Conservation (phyloP, 2,329 filamentous ascomycete genomes). For the Byssochlamys sp. region DNA sequence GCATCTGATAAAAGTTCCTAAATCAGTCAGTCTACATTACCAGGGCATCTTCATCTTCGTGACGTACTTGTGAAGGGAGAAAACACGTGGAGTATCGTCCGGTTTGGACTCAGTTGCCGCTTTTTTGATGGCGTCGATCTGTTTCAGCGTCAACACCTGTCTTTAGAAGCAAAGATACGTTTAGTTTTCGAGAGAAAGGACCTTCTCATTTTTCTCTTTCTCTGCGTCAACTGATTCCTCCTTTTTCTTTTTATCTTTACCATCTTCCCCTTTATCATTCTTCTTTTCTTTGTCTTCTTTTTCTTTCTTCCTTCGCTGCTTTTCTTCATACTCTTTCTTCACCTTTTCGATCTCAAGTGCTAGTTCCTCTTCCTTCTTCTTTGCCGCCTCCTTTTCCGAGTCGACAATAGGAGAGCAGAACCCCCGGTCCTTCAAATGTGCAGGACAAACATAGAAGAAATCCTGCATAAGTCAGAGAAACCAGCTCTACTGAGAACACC, state of each 20-base stretch:
- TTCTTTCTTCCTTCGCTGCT: conserved; percentile 61
- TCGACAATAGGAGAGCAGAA: conserved; percentile 58
- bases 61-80: conserved; percentile 66
- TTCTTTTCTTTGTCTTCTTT: conserved; percentile 45
- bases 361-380: conserved; percentile 35
- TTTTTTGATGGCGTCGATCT: conserved; percentile 42
- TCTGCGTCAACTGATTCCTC: conserved; percentile 35
- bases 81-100: conserved; percentile 68
- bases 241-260: conserved; percentile 34
- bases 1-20: conserved; percentile 77
- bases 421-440: conserved; percentile 70
- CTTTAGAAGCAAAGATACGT: conserved; percentile 1
- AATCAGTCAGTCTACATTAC: conserved; percentile 4
- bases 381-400: conserved; percentile 32
- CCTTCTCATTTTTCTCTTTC: conserved; percentile 47
- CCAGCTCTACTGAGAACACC: neutral
- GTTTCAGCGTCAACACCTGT: neutral
- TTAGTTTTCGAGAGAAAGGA: conserved; percentile 14
- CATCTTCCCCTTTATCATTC: conserved; percentile 35
- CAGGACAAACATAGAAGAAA: conserved; percentile 82
- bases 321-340: conserved; percentile 59
- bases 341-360: conserved; percentile 39
- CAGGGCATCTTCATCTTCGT: neutral
- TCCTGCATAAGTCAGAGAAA: conserved; percentile 44
- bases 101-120: conserved; percentile 30